A percentile compares a stretch with the other conserved stretches of the same genome.
These are phyloP conservation scores for Eucalyptus erythrocorys DNA, from an alignment of 345 rosid genomes.

Conservation along the genomic window DNA sequence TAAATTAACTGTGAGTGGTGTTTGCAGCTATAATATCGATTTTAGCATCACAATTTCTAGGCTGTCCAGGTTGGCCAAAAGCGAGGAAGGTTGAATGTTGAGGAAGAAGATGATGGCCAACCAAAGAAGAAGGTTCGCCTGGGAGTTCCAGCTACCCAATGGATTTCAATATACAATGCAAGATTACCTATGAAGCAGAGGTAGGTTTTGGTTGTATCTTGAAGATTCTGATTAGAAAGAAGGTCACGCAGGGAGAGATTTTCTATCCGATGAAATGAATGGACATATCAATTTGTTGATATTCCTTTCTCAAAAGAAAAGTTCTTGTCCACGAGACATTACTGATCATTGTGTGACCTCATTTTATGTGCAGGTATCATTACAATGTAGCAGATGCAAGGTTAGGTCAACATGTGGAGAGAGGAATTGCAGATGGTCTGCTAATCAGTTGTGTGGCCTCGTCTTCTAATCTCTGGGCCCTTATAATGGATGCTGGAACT, in stretches of 20 bases:
- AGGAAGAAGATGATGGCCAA: conserved; percentile 82
- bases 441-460: conserved; percentile 88
- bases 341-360: not conserved
- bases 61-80: conserved; percentile 91
- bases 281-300: not conserved
- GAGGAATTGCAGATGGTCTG: conserved; percentile 94
- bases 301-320: not conserved
- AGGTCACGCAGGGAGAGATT: not conserved
- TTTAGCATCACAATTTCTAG: conserved; percentile 13
- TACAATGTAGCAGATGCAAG: conserved; percentile 93
- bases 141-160: conserved; percentile 94
- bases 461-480: conserved; percentile 90
- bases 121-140: conserved; percentile 87
- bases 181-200: conserved; percentile 97
- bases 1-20: not conserved
- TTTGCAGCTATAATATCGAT: not conserved
- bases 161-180: conserved; percentile 96
- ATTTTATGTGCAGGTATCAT: conserved; percentile 53
- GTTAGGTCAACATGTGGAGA: conserved; percentile 84
- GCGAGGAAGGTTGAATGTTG: conserved; percentile 73
- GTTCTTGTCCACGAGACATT: not conserved
- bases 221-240: not conserved
- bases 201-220: conserved; percentile 16
- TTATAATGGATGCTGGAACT: conserved; percentile 97
- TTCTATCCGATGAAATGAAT: not conserved